Evolutionary conservation across 2,329 filamentous ascomycete genomes (phyloP).

Genomic region (Ascochyta fabae): DNA sequence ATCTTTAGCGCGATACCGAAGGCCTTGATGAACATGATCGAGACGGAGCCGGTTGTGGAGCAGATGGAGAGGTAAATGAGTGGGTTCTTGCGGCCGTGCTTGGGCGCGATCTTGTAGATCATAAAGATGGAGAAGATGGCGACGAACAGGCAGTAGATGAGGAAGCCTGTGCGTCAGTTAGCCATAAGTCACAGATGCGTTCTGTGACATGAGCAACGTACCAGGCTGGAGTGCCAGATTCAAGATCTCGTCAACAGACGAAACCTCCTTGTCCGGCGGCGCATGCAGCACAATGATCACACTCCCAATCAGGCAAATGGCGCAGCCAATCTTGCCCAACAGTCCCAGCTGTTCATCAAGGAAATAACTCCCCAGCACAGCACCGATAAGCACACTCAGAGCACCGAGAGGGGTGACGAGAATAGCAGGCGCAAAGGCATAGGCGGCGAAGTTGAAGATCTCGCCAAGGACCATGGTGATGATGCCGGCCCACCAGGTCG

Average conservation of each 20-base stretch:
- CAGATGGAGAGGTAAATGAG: constrained; percentile 97
- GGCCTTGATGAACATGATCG: constrained; percentile 98
- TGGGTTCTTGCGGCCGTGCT: constrained; percentile 92
- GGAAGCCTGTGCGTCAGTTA: constrained; percentile 70
- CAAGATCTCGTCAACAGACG: constrained; percentile 90
- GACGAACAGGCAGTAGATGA: constrained; percentile 83
- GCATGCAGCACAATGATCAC: constrained; percentile 98
- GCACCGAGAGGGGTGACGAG: constrained; percentile 94
- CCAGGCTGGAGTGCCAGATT: constrained; percentile 89
- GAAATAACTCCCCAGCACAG: constrained; percentile 94
- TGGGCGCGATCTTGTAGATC: constrained; percentile 93
- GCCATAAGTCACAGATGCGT: background rate
- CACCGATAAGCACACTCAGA: constrained; percentile 91
- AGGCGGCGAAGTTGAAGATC: constrained; percentile 96
- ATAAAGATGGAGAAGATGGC: constrained; percentile 85
- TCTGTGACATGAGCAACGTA: constrained; percentile 52
- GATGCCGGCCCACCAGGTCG: constrained; percentile 98
- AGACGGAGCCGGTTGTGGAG: constrained; percentile 94
- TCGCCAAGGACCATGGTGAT: constrained; percentile 87
- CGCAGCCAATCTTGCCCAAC: constrained; percentile 91
- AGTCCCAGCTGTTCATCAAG: constrained; percentile 88
- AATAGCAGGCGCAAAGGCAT: constrained; percentile 98
- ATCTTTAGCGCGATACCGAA: constrained; percentile 98
- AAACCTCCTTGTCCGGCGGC: constrained; percentile 88
- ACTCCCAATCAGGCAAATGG: constrained; percentile 92